A percentile compares a stretch with the other conserved stretches of the same genome.
These are phyloP conservation scores for Talaromyces verruculosus DNA, from an alignment of 2,329 filamentous ascomycete species.

Conservation along the genomic window DNA sequence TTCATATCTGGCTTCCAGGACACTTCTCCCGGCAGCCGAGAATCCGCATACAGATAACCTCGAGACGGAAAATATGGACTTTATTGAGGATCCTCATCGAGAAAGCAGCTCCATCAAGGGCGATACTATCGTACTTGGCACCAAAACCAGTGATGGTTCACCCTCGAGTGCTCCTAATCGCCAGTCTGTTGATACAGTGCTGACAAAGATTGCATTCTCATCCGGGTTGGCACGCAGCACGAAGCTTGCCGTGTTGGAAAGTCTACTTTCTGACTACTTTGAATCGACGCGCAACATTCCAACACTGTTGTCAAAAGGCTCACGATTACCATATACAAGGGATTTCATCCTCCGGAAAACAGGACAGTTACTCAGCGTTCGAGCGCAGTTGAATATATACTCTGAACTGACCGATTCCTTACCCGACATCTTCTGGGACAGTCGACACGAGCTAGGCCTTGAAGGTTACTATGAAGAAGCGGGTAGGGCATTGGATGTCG, in stretches of 20 bases:
- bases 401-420: conserved; percentile 93
- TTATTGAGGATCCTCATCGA: conserved; percentile 69
- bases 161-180: conserved; percentile 27
- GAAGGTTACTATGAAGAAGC: conserved; percentile 96
- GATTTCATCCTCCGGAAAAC: conserved; percentile 89
- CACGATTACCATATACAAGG: conserved; percentile 63
- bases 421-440: conserved; percentile 97
- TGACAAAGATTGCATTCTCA: conserved; percentile 95
- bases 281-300: conserved; percentile 82
- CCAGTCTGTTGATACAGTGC: conserved; percentile 59
- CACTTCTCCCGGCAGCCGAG: conserved; percentile 73
- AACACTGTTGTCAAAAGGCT: conserved; percentile 69
- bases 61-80: conserved; percentile 89
- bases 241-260: conserved; percentile 89
- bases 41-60: conserved; percentile 69
- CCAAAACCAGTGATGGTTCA: conserved; percentile 49
- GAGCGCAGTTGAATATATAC: conserved; percentile 93
- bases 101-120: conserved; percentile 78
- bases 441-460: conserved; percentile 78
- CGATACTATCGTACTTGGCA: conserved; percentile 86
- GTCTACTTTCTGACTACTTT: conserved; percentile 77
- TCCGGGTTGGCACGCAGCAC: conserved; percentile 89
- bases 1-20: conserved; percentile 65
- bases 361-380: conserved; percentile 82
- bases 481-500: conserved; percentile 84